Base-by-base conservation (phyloP, 2,329 filamentous ascomycete genomes). In the Botryotinia globosa region DNA sequence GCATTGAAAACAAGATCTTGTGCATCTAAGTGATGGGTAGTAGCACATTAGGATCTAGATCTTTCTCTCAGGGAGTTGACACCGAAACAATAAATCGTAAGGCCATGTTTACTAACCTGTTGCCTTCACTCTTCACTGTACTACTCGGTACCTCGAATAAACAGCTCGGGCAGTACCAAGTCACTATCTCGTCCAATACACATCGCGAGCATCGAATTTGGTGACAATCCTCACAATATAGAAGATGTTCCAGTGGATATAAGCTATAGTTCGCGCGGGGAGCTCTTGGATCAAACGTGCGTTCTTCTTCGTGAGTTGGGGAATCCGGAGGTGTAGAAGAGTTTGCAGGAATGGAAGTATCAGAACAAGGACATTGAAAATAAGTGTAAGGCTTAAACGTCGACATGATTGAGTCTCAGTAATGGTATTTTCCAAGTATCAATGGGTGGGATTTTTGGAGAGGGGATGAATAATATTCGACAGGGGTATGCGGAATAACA, bases 151-250 rank as follows among this genome's bases (percentile, higher is more conserved):
- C 95, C 82, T 99, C 96, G 79, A 99, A 98, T 73, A 99, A 84
- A 81, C 96, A 99, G 81, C 90, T 95, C 8, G 96, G 96, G 79
- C 96, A 99, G 83, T 93, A 99, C 86, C 94, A 98, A 71, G 93
- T 96, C 65, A 97, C 90, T 72, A 97, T 94, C 83, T 99, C 96
- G 81, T 99, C 96, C 65, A 91, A 89, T 71, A 97, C 92, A 80
- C 96, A 99, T 83, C 94, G 87, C 9, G 94, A 93, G 81, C 96
- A 99, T 77, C 96, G 92, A 75, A 98, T 97, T 82, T 97, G 92
- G 81, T 97, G 94, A 82, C 96, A 99, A 81, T 98, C 96, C 81
- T 97, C 95, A 85, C 96, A 99, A 84, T 97, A 99, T 58, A 98
- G 87, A 39, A 99, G 88, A 80, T 98, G 91, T 80, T 98, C 95